These are phyloP conservation scores for Ustilago crameri DNA, from an alignment of 1,284 basidiomycete genomes.

Conservation along the genomic window DNA sequence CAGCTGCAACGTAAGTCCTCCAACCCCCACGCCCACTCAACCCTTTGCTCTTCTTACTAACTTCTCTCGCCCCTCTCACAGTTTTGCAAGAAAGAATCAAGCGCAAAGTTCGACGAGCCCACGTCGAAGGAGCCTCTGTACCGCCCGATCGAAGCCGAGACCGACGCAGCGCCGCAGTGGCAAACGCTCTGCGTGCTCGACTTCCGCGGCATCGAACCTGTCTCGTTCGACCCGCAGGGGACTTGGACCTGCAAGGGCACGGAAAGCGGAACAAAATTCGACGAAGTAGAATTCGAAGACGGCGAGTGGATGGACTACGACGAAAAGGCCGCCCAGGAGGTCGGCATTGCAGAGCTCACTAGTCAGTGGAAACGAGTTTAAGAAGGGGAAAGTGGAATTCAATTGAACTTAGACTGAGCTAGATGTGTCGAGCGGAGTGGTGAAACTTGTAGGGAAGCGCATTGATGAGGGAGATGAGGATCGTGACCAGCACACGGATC, in stretches of 20 bases:
- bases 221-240: conserved; percentile 50
- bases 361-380: conserved; percentile 41
- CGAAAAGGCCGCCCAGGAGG: conserved; percentile 61
- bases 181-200: conserved; percentile 63
- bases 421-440: no score
- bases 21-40: not conserved
- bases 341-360: conserved; percentile 61
- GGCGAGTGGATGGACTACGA: conserved; percentile 68
- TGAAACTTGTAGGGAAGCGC: no score
- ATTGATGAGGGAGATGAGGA: no score
- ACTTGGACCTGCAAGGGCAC: conserved; percentile 56
- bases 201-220: conserved; percentile 61
- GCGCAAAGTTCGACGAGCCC: conserved; percentile 60
- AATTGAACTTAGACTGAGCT: no score
- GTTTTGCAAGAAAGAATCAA: conserved; percentile 59
- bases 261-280: conserved; percentile 54
- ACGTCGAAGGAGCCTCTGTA: conserved; percentile 57
- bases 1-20: conserved; percentile 39
- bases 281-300: conserved; percentile 63
- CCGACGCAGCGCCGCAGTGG: conserved; percentile 29
- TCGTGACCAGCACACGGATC: no score
- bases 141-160: conserved; percentile 35
- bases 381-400: not conserved
- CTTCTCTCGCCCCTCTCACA: not conserved
- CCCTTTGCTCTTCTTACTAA: not conserved